Percentiles rank a stretch among this genome's conserved stretches.
Conservation (phyloP, 2,329 filamentous ascomycete genomes). For the Incumbomyces delicatus region DNA sequence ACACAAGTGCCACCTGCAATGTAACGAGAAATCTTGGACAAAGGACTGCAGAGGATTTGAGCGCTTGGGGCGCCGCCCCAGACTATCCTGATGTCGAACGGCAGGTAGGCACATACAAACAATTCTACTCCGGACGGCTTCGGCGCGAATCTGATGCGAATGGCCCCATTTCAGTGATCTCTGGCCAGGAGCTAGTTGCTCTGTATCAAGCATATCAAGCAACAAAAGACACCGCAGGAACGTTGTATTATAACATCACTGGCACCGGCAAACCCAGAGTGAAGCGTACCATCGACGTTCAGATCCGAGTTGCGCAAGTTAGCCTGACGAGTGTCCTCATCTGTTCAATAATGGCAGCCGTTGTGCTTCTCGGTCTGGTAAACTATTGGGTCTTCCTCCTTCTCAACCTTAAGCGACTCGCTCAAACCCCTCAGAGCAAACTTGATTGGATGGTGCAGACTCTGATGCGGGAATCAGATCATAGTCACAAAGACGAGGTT, state of each 20-base stretch:
- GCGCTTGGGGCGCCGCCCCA: slow-evolving; percentile 5
- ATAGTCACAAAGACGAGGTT: not conserved
- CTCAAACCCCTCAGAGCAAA: slow-evolving; percentile 10
- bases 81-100: not conserved
- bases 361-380: slow-evolving; percentile 4
- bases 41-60: not conserved
- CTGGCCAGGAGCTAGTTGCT: slow-evolving; percentile 5
- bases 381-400: slow-evolving; percentile 6
- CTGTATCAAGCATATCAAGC: slow-evolving; percentile 10
- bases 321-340: slow-evolving; percentile 6
- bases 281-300: slow-evolving; percentile 6
- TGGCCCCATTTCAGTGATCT: not conserved
- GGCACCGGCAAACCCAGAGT: not conserved
- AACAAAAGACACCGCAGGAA: slow-evolving; percentile 8
- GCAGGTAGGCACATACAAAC: not conserved
- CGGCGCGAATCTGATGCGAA: slow-evolving; percentile 5
- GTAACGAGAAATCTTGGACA: not conserved
- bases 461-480: not conserved
- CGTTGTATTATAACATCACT: slow-evolving; percentile 1
- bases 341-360: slow-evolving; percentile 2
- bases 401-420: not conserved
- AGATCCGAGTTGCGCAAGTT: slow-evolving; percentile 7
- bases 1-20: slow-evolving; percentile 8
- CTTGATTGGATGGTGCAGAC: slow-evolving; percentile 11
- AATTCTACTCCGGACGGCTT: slow-evolving; percentile 5